A percentile compares a stretch with the other conserved stretches of the same genome.
Conservation (phyloP, 2,329 filamentous ascomycete genomes). For the Orbilia javanica region DNA sequence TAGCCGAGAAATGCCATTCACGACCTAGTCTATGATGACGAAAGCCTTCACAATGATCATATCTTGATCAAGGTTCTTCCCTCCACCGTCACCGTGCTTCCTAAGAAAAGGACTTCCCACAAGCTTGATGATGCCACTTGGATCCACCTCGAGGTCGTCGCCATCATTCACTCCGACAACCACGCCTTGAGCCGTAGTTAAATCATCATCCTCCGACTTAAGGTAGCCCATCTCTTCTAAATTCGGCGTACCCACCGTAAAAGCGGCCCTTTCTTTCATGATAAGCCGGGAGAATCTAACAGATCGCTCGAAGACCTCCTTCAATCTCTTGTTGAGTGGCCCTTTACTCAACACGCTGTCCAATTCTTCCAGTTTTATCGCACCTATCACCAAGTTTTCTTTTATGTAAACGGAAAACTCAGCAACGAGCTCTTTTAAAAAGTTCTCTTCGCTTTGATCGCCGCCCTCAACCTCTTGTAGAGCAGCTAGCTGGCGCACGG, state of each 20-base stretch:
- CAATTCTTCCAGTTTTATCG: not conserved
- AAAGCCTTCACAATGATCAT: slow-evolving; percentile 13
- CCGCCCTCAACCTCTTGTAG: not conserved
- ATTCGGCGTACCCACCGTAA: not conserved
- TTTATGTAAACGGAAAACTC: not conserved
- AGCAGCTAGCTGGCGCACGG: slow-evolving; percentile 4
- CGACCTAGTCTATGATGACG: slow-evolving; percentile 3
- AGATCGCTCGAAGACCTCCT: slow-evolving; percentile 9
- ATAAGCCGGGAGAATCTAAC: slow-evolving; percentile 9
- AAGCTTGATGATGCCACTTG: slow-evolving; percentile 2
- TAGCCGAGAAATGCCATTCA: too few relatives aligned
- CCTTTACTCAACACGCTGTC: not conserved
- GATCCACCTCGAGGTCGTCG: not conserved
- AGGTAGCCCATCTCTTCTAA: not conserved
- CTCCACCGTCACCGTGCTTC: slow-evolving; percentile 27
- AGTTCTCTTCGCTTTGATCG: not conserved
- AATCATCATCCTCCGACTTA: slow-evolving; percentile 3
- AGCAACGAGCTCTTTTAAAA: not conserved
- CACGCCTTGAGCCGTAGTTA: not conserved
- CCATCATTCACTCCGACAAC: not conserved
- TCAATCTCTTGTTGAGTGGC: not conserved
- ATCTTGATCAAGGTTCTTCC: slow-evolving; percentile 12
- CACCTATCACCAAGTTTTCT: not conserved
- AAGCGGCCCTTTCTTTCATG: slow-evolving; percentile 5
- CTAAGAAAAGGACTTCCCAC: slow-evolving; percentile 14